Evolutionary conservation across 2,329 filamentous ascomycete species (phyloP), one percentile per base, ranked within the genome.

Genomic region (Capronia coronata): DNA sequence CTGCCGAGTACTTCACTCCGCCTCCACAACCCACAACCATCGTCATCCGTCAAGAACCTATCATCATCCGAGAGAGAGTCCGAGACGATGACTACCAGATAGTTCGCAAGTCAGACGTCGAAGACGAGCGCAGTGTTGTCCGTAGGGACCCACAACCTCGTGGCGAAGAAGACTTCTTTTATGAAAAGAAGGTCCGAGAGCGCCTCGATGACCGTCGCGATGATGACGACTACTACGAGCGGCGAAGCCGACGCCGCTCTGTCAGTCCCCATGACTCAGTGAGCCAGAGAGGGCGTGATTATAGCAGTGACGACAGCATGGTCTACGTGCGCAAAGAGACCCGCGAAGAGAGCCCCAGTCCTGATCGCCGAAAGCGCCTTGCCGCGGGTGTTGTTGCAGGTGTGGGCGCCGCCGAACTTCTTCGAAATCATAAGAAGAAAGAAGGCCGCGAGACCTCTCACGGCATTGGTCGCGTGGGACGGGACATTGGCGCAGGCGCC

Each of bases 351-450:
- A 52, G 54, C 40, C 50, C 67, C 39, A 68, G 71, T 59, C 74
- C 68, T 9, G 73, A 73, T 46, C 75, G 75, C 56, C 66, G 66
- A 43, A 76, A 77, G 25, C 77, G 82, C 60, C 64, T 83, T 38
- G 79, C 79, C n/a, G 79, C 80, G 59, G 80, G 80, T 40, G 77
- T 78, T 21, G 65, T 82, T 45, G 77, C 76, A 35, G 80, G 79
- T 39, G 68, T 79, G 38, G 80, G 77, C 54, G 80, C 78, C 34
- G 79, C 78, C 30, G 78, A 81, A 56, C 66, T 83, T 29, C 57
- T 83, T 14, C 72, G 79, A 43, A 76, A 76, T 57, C 79, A 78
- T 54, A 71, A 74, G 42, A 80, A 77, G 66, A 71, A 70, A 38
- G 69, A 80, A 59, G 79, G 78, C 22, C 73, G 78, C 42, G 72